Evolutionary conservation across 768 basidiomycete species (phyloP).

Genomic region (Phanerodontia chrysosporium): DNA sequence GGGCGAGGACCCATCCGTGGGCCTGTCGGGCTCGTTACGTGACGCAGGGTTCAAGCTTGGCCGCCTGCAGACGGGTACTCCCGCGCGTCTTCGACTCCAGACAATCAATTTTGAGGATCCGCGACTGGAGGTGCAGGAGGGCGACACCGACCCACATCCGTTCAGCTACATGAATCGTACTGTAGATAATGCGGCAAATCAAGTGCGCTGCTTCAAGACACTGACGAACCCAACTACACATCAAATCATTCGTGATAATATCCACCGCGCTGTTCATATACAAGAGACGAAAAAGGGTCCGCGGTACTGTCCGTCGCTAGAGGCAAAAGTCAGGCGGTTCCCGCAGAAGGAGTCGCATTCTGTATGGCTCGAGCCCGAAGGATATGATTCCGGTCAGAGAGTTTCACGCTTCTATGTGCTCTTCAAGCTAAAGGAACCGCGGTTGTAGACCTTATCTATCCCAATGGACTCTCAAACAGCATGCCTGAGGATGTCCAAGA

Average conservation of each 20-base stretch:
- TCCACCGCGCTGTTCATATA: slow-evolving; percentile 79
- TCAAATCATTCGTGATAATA: slow-evolving; percentile 65
- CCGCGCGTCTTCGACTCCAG: slow-evolving; percentile 66
- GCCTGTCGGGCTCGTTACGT: slow-evolving; percentile 72
- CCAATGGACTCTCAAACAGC: slow-evolving; percentile 85
- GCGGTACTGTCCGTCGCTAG: slow-evolving; percentile 87
- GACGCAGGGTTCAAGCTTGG: slow-evolving; percentile 79
- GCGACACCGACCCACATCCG: slow-evolving; percentile 60
- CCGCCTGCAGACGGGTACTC: slow-evolving; percentile 83
- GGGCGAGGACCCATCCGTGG: slow-evolving; percentile 64
- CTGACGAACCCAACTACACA: slow-evolving; percentile 72
- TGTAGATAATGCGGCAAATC: slow-evolving; percentile 73
- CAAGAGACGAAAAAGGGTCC: slow-evolving; percentile 90
- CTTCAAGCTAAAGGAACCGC: neutral
- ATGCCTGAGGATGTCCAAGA: slow-evolving; percentile 85
- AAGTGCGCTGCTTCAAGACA: slow-evolving; percentile 71
- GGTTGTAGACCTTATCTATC: slow-evolving; percentile 76
- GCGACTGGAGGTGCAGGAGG: slow-evolving; percentile 57
- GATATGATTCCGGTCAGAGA: slow-evolving; percentile 73
- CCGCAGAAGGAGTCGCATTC: slow-evolving; percentile 64
- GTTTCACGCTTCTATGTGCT: neutral
- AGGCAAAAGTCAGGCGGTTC: slow-evolving; percentile 83
- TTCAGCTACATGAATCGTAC: slow-evolving; percentile 72
- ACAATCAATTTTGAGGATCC: slow-evolving; percentile 60
- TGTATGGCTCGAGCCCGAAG: slow-evolving; percentile 91